phyloP scores from a whole-genome alignment of 148 eudicot species.

The Limonium bicolor region DNA sequence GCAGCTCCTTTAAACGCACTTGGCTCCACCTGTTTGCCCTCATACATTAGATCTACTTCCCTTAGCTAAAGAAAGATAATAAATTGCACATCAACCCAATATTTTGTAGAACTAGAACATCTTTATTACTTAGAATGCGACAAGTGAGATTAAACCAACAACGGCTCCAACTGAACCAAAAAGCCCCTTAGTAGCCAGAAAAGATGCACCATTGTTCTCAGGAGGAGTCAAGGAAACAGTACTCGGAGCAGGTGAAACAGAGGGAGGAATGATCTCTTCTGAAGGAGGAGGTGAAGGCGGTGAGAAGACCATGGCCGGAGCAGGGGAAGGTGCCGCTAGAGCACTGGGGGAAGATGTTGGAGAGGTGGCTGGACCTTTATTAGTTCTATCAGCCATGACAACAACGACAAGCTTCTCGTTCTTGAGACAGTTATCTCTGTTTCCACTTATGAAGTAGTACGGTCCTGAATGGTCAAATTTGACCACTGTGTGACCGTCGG shows the following conservation, averaged over 20 bases:
- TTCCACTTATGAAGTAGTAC: conserved; percentile 76
- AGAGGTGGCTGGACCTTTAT: conserved; percentile 6
- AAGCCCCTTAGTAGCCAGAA: conserved; percentile 9
- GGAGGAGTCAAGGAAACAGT: too few species aligned
- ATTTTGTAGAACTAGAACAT: too few species aligned
- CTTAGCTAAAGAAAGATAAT: too few species aligned
- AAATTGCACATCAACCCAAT: too few species aligned
- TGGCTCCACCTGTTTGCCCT: too few species aligned
- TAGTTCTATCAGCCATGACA: conserved; percentile 57
- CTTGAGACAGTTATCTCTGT: conserved; percentile 49
- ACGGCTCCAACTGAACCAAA: conserved; percentile 39
- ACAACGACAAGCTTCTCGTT: conserved; percentile 54
- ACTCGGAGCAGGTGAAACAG: too few species aligned
- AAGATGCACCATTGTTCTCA: conserved; percentile 18
- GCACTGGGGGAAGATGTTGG: conserved; percentile 12
- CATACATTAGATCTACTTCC: too few species aligned
- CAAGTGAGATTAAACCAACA: conserved; percentile 27
- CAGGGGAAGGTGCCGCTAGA: conserved; percentile 19
- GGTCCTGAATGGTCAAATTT: conserved; percentile 55
- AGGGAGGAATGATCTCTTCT: conserved; percentile 20
- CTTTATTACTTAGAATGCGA: conserved; percentile 30
- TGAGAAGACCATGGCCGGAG: conserved; percentile 11
- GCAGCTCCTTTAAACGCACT: too few species aligned
- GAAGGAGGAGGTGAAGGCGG: conserved; percentile 36
- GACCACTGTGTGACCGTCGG: conserved; percentile 55